Evolutionary conservation across 139 green algal genomes (phyloP), one percentile per base, ranked within the genome.

Genomic region (Chlamydomonas applanata): DNA sequence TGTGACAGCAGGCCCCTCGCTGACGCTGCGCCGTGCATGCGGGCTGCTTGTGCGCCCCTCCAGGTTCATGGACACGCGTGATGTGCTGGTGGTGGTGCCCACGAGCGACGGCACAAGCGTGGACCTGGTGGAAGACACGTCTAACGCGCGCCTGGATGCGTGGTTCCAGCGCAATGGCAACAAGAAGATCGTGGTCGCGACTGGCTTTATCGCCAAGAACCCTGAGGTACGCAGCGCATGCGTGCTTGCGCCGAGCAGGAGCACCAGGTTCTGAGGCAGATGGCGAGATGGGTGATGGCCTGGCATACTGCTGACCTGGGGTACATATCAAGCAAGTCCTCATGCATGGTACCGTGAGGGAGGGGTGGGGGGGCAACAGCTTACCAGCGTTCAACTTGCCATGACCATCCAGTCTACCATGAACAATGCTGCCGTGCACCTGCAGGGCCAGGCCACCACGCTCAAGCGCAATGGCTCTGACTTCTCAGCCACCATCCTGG

Each of bases 401-500:
- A n/a, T n/a, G n/a, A n/a, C 25, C n/a, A n/a, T n/a, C n/a, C n/a
- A n/a, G n/a, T n/a, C 32, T 29, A 9, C 3, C 24, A 36, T 65
- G 69, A 44, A 52, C 52, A 14, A 9, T 27, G 4, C 71, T 53
- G 25, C 59, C n/a, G 17, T 40, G 61, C 20, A 16, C 14, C 4
- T 72, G 57, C 74, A 72, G 74, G 82, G 79, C 4, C 79, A 88
- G 76, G 75, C 66, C 56, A 88, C 79, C 25, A 85, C 76, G 20
- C 49, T 83, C 25, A 77, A 72, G 69, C 75, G 94, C 72, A 98
- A 99, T 78, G 95, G 95, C 76, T 88, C 64, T 44, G 95, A 99
- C 86, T 97, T 97, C 85, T 92, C 79, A 9, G 95, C 94, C 57
- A 97, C 95, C 73, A 98, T 98, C 77, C 79, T 99, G 57, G 95